These are phyloP conservation scores for Suillus bovinus DNA, from an alignment of 768 basidiomycete genomes.

Conservation along the genomic window DNA sequence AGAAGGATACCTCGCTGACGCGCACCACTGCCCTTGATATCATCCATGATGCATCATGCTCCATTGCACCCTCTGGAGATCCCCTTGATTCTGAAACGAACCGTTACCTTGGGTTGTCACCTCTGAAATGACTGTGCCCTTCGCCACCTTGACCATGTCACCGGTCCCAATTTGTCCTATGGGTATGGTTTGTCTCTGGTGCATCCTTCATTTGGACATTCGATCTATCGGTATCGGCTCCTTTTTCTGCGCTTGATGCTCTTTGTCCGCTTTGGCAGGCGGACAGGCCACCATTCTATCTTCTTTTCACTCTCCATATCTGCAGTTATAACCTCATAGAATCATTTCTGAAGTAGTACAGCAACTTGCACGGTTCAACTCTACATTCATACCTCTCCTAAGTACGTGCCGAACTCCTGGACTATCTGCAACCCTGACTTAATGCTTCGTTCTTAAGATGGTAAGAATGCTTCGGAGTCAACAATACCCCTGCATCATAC, in stretches of 20 bases:
- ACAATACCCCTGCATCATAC: background rate
- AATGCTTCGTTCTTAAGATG: background rate
- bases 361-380: background rate
- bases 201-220: background rate
- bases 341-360: background rate
- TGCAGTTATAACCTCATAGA: background rate
- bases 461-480: background rate
- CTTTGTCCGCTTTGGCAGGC: background rate
- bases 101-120: background rate
- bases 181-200: background rate
- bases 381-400: background rate
- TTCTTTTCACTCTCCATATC: background rate
- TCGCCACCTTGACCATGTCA: background rate
- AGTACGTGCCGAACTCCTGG: background rate
- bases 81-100: constrained; percentile 2
- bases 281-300: background rate
- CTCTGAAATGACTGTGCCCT: background rate
- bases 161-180: background rate
- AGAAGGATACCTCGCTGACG: background rate
- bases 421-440: background rate
- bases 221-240: background rate
- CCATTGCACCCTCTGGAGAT: background rate
- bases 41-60: background rate
- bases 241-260: background rate
- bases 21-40: background rate